Percentiles rank a stretch among this genome's conserved stretches.
Evolutionary conservation across 371 early-diverging fungal genomes (phyloP).

Genomic region (Smittium culicis): DNA sequence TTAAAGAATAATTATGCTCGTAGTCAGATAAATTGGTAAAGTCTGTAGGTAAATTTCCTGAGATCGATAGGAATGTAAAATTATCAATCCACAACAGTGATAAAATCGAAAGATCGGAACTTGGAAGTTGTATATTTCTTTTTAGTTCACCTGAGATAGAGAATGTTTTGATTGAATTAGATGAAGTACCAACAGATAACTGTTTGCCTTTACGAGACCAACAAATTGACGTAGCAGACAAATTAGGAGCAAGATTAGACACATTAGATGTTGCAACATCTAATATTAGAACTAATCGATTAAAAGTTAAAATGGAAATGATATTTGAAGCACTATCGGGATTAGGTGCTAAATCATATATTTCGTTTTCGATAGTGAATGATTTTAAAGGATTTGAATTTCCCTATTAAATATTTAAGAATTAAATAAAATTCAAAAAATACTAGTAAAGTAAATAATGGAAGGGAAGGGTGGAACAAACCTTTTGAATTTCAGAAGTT

Average conservation of each 20-base stretch:
- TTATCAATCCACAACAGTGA: conserved; percentile 27
- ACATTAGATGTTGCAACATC: conserved; percentile 12
- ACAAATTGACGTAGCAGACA: conserved; percentile 18
- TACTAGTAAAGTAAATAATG: background rate
- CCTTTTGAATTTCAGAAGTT: conserved; percentile 13
- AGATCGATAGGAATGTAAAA: conserved; percentile 24
- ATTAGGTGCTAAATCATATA: conserved; percentile 26
- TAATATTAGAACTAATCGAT: conserved; percentile 17
- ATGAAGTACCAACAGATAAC: conserved; percentile 22
- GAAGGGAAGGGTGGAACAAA: background rate
- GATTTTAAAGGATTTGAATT: conserved; percentile 9
- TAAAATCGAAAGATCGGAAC: conserved; percentile 17
- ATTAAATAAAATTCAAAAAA: background rate
- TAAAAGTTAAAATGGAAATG: conserved; percentile 19
- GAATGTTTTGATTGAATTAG: conserved; percentile 16
- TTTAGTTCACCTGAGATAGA: conserved; percentile 22
- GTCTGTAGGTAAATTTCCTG: conserved; percentile 12
- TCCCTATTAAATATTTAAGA: too few species aligned
- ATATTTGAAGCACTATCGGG: conserved; percentile 18
- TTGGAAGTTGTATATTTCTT: conserved; percentile 20
- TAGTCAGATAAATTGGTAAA: background rate
- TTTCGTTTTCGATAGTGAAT: conserved; percentile 14
- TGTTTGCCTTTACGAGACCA: conserved; percentile 35
- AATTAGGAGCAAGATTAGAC: conserved; percentile 7
- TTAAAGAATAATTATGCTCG: conserved; percentile 16